Conservation (phyloP, 129 eudicot species). For the Arctium minus region DNA sequence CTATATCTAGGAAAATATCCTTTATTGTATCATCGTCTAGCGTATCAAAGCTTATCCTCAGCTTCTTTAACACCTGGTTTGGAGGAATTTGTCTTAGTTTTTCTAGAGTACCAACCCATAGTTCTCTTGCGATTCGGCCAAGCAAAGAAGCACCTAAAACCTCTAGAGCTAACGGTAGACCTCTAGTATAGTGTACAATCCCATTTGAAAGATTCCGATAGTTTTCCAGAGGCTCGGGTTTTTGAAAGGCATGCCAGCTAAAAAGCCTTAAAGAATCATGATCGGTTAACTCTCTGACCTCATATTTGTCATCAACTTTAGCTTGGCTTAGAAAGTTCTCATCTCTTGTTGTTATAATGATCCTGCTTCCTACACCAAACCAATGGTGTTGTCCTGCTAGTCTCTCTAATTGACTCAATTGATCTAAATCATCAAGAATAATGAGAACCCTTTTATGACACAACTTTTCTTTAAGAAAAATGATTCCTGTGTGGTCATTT, state of each 20-base stretch:
- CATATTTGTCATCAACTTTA: constrained; percentile 8
- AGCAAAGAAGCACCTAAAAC: constrained; percentile 32
- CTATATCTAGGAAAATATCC: constrained; percentile 31
- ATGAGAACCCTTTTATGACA: constrained; percentile 12
- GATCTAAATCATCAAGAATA: constrained; percentile 29
- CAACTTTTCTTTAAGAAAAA: neutral
- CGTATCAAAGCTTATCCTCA: constrained; percentile 22
- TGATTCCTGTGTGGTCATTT: constrained; percentile 19
- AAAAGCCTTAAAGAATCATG: constrained; percentile 28
- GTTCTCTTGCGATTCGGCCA: neutral
- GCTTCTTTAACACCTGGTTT: constrained; percentile 3
- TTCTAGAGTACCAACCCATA: constrained; percentile 12
- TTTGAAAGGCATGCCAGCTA: constrained; percentile 23
- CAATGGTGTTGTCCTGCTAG: constrained; percentile 5
- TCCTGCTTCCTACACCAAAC: constrained; percentile 19
- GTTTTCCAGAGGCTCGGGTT: neutral
- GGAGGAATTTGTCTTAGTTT: constrained; percentile 14
- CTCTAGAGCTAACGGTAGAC: constrained; percentile 35
- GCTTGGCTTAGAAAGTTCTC: constrained; percentile 13
- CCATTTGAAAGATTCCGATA: neutral
- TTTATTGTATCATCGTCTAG: constrained; percentile 9
- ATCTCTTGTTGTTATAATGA: constrained; percentile 27
- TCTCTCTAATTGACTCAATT: constrained; percentile 4
- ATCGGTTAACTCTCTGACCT: neutral
- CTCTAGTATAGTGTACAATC: constrained; percentile 13